These are phyloP conservation scores for Saccharomyces hybrid DNA, from an alignment of 1,139 yeast genomes.

Conservation along the genomic window DNA sequence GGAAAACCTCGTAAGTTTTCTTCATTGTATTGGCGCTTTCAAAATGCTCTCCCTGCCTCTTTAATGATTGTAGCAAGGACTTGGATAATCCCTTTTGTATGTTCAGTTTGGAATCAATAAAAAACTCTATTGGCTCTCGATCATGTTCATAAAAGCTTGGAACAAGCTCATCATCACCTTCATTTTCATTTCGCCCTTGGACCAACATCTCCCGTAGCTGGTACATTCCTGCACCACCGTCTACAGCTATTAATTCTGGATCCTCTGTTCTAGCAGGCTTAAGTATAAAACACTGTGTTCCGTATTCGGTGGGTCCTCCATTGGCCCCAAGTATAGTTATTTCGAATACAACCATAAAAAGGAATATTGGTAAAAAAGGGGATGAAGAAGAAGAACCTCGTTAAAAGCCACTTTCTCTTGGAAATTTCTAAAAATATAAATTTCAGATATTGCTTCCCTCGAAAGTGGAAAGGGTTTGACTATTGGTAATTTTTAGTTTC, in stretches of 20 bases:
- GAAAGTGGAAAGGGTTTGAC: not conserved
- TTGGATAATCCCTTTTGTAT: constrained; percentile 12
- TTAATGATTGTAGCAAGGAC: not conserved
- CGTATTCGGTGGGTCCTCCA: constrained; percentile 71
- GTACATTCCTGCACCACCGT: constrained; percentile 72
- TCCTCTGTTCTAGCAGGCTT: constrained; percentile 43
- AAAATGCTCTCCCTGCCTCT: not conserved
- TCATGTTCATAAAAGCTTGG: constrained; percentile 15
- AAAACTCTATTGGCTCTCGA: constrained; percentile 11
- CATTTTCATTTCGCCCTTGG: not conserved
- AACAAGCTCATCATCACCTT: not conserved
- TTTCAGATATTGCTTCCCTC: not conserved
- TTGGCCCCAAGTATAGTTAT: constrained; percentile 62
- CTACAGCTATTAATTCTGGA: constrained; percentile 50
- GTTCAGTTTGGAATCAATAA: constrained; percentile 6
- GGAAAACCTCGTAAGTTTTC: constrained; percentile 15
- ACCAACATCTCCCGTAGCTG: constrained; percentile 22
- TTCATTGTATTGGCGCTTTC: constrained; percentile 1
- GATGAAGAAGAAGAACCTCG: not conserved
- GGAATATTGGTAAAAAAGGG: not conserved
- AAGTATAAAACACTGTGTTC: constrained; percentile 57
- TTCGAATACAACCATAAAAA: constrained; percentile 31
- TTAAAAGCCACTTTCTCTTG: not conserved
- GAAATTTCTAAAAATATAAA: not conserved
- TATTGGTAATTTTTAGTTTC: not conserved